phyloP scores from a whole-genome alignment of 345 rosid species.

The Punica granatum region DNA sequence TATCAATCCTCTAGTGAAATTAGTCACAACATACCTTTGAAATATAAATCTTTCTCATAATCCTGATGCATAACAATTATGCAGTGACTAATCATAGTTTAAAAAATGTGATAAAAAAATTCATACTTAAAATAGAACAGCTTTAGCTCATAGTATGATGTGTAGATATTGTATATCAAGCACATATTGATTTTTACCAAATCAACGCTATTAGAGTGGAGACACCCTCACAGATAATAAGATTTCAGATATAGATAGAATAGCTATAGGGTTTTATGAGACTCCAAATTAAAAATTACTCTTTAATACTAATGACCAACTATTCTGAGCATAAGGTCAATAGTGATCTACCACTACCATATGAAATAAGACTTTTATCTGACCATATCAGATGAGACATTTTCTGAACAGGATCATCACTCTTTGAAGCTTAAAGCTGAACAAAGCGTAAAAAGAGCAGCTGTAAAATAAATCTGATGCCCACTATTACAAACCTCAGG shows the following conservation, averaged over 20 bases:
- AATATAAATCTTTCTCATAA: background rate
- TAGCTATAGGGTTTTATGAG: background rate
- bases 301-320: background rate
- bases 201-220: background rate
- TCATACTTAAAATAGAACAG: background rate
- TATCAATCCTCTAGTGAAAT: background rate
- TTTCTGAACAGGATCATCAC: background rate
- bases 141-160: background rate
- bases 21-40: background rate
- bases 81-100: background rate
- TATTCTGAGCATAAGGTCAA: background rate
- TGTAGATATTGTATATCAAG: too few species aligned
- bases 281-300: background rate
- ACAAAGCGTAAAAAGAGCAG: background rate
- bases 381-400: background rate
- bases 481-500: slow-evolving; percentile 27
- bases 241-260: background rate
- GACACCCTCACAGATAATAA: background rate
- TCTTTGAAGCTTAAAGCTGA: background rate
- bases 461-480: background rate
- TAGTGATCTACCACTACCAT: background rate
- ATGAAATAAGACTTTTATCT: background rate
- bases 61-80: background rate
- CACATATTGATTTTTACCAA: too few species aligned
- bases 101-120: too few species aligned